Conservation (phyloP, 2,329 filamentous ascomycete genomes). For the Trichoderma endophyticum region DNA sequence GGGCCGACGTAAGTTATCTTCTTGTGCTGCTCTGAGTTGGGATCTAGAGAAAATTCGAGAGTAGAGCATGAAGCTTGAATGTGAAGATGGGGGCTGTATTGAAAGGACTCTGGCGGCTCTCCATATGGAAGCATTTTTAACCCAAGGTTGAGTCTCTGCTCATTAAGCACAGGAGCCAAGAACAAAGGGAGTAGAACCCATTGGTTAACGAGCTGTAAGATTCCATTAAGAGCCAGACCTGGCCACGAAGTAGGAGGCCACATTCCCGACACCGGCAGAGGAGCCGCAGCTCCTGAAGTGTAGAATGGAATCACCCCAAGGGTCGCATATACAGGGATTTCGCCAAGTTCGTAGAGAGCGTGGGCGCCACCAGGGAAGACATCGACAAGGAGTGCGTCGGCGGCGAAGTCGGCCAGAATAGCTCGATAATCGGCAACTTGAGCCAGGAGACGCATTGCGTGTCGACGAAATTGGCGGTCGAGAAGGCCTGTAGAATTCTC, state of each 20-base stretch:
- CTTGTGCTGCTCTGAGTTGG: conserved; percentile 24
- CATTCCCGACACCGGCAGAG: conserved; percentile 32
- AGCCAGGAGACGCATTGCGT: conserved; percentile 31
- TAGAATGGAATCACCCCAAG: conserved; percentile 41
- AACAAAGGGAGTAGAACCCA: conserved; percentile 29
- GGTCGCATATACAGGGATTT: conserved; percentile 36
- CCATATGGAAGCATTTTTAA: conserved; percentile 29
- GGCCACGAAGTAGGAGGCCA: conserved; percentile 29
- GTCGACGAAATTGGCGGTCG: conserved; percentile 28
- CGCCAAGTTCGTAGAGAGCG: conserved; percentile 35
- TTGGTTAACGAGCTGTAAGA: conserved; percentile 28
- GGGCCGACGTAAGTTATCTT: conserved; percentile 35
- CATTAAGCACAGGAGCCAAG: conserved; percentile 31
- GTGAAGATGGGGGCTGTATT: conserved; percentile 38
- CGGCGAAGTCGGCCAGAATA: conserved; percentile 28
- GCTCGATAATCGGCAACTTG: conserved; percentile 37
- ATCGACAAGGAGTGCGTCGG: conserved; percentile 37
- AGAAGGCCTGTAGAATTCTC: conserved; percentile 32
- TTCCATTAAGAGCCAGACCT: conserved; percentile 28
- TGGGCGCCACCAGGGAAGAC: conserved; percentile 37
- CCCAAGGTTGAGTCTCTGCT: conserved; percentile 30
- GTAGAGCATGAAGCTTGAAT: conserved; percentile 37
- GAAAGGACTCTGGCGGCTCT: conserved; percentile 32
- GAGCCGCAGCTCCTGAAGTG: conserved; percentile 29
- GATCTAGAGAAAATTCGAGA: conserved; percentile 32